These are phyloP conservation scores for Pythium monospermum DNA, from an alignment of 352 stramenopile genomes.

Conservation along the genomic window DNA sequence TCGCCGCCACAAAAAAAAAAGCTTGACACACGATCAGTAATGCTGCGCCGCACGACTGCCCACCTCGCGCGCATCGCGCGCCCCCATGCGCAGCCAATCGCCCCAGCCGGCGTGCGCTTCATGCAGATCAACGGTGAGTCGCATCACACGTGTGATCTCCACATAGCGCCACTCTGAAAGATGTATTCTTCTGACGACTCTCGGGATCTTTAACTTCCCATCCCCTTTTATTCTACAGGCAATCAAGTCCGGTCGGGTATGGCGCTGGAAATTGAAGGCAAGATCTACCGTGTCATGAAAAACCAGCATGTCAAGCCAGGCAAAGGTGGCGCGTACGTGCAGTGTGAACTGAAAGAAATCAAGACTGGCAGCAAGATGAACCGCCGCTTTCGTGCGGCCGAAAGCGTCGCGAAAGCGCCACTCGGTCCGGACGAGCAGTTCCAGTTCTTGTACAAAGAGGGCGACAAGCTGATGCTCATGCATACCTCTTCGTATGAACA, in stretches of 20 bases:
- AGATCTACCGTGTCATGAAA: constrained; percentile 83
- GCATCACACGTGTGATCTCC: no score
- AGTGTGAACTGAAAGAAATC: constrained; percentile 84
- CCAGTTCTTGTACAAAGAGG: constrained; percentile 81
- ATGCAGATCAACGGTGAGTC: constrained; percentile 62
- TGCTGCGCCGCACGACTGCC: constrained; percentile 20
- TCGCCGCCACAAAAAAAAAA: constrained; percentile 15
- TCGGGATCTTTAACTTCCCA: background rate
- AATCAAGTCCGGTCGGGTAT: constrained; percentile 82
- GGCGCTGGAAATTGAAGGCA: constrained; percentile 77
- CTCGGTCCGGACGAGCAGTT: constrained; percentile 67
- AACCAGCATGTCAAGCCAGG: constrained; percentile 82
- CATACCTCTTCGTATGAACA: constrained; percentile 78
- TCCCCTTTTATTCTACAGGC: no score
- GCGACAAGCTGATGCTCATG: constrained; percentile 80
- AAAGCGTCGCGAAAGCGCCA: constrained; percentile 75
- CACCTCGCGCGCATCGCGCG: constrained; percentile 14
- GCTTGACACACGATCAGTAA: background rate
- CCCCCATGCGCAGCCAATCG: constrained; percentile 7
- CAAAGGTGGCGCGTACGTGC: constrained; percentile 79
- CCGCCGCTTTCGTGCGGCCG: constrained; percentile 72
- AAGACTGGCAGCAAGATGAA: constrained; percentile 84
- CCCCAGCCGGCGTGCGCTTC: constrained; percentile 36
- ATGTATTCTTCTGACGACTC: background rate
- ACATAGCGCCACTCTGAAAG: background rate